Evolutionary conservation across 352 stramenopile species (phyloP), one percentile per base, ranked within the genome.

Genomic region (Phytophthora sansomeana): DNA sequence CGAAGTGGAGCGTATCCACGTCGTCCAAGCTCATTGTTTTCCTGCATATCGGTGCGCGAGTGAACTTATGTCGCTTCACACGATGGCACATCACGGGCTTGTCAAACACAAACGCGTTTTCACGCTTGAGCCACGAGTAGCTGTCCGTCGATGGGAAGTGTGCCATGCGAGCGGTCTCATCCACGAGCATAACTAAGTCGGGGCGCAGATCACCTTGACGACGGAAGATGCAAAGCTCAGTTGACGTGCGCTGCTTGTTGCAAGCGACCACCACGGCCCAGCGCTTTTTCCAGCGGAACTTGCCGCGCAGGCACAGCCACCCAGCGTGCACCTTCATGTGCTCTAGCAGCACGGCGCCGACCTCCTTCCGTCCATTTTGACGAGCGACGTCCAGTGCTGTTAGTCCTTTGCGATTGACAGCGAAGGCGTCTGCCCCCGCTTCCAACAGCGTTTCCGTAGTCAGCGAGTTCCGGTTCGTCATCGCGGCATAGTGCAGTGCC

Each of bases 301-400:
- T 75, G 11, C 75, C 51, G 5, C 80, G 41, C 8, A 91, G 38
- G 33, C 67, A 81, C 17, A 92, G 58, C 80, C 80, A 92, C 6
- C 83, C 84, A 28, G 70, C 74, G 54, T 89, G 70, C 29, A 93
- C 64, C 28, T 80, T 75, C 63, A 86, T 67, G 13, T 84, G 58
- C 24, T 85, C 58, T 16, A 83, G 76, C 9, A 93, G 60, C 57
- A 78, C 67, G n/a, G 69, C 74, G 10, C 67, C 69, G 11, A 83
- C 80, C 9, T 78, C 70, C 26, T 70, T 76, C 13, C 70, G 76
- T n/a, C 75, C 57, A 13, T 80, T 63, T 39, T 82, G 70, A 4
- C 86, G 82, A 21, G 86, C 86, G n/a, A 91, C 33, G 47, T 94
- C 86, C 4, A 92, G 58, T 32, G 86, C 63, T 14, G 75, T 80